Evolutionary conservation across 139 green algal genomes (phyloP), one percentile per base, ranked within the genome.

Genomic region (Chlamydomonas eustigma): DNA sequence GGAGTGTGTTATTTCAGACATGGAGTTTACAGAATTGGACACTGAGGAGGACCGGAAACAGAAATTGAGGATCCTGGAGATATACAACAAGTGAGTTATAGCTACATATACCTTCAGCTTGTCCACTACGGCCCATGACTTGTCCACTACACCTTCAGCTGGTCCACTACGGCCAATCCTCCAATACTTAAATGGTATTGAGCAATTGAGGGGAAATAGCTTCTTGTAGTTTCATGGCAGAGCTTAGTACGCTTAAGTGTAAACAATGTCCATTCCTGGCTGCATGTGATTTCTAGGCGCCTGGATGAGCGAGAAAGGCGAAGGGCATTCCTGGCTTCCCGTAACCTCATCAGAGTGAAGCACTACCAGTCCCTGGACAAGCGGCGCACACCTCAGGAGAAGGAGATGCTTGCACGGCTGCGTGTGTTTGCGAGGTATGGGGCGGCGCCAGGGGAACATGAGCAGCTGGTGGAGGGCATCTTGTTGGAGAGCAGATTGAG

Each of bases 11-110:
- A 82, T 91, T n/a, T 85, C 87, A 22, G 83, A 91, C 39, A 84
- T 91, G 51, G 87, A 91, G 51, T 91, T 93, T 75, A 75, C 35
- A 6, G 77, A 87, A 33, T 37, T 50, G 1, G 90, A 94, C 77
- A 80, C 71, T 1, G 70, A 81, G 22, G 84, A 81, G 44, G 90
- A 96, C 39, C 64, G 84, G 8, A 68, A 78, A 1, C 76, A 83
- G 4, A 97, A 97, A 76, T 68, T 95, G 71, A 70, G 76, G 28
- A 80, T 94, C 85, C 84, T 98, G 64, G 78, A 91, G 34, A 86
- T 98, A 18, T 98, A 98, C 82, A 94, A 94, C 87, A 83, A 75
- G 52, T 88, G 81, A 12, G n/a, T n/a, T n/a, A n/a, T n/a, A n/a
- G n/a, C n/a, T n/a, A n/a, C n/a, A n/a, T n/a, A n/a, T n/a, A n/a